Conservation (phyloP, 345 rosid genomes). For the Toxicodendron radicans region DNA sequence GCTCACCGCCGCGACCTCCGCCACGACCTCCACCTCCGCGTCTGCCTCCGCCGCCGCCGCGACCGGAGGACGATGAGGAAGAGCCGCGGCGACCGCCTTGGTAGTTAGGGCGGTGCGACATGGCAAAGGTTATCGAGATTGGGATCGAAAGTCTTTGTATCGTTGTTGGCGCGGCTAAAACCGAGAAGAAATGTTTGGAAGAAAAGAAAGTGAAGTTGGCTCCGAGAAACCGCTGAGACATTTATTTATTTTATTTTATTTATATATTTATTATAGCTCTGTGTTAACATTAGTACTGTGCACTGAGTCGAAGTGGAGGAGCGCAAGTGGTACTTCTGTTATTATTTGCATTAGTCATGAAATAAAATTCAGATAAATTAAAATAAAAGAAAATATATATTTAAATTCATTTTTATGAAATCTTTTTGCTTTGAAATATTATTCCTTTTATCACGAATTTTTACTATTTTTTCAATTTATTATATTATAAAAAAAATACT, state of each 20-base stretch:
- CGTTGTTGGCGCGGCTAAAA: conserved; percentile 4
- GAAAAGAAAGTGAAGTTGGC: neutral
- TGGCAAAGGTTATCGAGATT: conserved; percentile 19
- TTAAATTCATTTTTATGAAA: no score
- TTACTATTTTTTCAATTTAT: no score
- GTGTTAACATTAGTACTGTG: no score
- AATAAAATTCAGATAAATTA: no score
- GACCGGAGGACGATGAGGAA: conserved; percentile 23
- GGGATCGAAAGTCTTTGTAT: conserved; percentile 1
- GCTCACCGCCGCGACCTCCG: conserved; percentile 78
- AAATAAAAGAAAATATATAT: no score
- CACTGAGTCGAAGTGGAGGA: no score
- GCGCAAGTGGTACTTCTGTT: no score
- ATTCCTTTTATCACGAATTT: no score
- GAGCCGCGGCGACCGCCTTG: conserved; percentile 60
- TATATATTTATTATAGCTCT: neutral
- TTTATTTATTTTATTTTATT: neutral
- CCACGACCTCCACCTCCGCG: conserved; percentile 45
- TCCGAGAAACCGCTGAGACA: conserved; percentile 22
- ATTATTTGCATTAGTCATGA: no score
- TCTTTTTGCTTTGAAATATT: no score
- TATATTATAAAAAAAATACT: no score
- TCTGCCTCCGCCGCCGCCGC: conserved; percentile 48
- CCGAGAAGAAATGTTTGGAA: conserved; percentile 2
- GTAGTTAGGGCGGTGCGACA: conserved; percentile 67